phyloP scores from a whole-genome alignment of 495 filamentous ascomycete species.

The Pyrenula massariospora region DNA sequence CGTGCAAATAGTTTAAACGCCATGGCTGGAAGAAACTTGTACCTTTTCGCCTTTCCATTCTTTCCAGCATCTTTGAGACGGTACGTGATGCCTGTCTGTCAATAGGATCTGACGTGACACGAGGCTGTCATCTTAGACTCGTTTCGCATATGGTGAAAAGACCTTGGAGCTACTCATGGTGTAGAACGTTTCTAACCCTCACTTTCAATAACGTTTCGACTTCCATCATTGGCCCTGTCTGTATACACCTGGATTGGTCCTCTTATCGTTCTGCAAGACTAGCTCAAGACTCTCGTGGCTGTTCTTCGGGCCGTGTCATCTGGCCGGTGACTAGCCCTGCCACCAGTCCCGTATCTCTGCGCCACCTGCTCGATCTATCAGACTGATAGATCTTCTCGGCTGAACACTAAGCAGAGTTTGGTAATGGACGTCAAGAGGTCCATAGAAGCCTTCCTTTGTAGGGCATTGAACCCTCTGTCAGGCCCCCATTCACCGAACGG shows the following conservation, averaged over 20 bases:
- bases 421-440: not conserved
- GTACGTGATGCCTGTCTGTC: not conserved
- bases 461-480: not conserved
- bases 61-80: not conserved
- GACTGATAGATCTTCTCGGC: not conserved
- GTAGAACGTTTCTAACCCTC: not conserved
- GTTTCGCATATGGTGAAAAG: not conserved
- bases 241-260: not conserved
- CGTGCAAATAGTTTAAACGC: not conserved
- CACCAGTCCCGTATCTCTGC: not conserved
- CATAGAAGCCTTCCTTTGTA: not conserved
- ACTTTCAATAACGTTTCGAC: not conserved
- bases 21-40: not conserved
- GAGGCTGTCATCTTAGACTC: not conserved
- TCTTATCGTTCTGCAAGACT: not conserved
- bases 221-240: not conserved
- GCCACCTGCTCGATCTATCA: not conserved
- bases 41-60: not conserved
- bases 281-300: not conserved
- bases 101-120: not conserved
- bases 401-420: not conserved
- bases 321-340: not conserved
- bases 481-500: not conserved
- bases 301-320: not conserved
- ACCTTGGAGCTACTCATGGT: not conserved